phyloP scores from a whole-genome alignment of 495 filamentous ascomycete genomes.

The Penicillium coprophilum region DNA sequence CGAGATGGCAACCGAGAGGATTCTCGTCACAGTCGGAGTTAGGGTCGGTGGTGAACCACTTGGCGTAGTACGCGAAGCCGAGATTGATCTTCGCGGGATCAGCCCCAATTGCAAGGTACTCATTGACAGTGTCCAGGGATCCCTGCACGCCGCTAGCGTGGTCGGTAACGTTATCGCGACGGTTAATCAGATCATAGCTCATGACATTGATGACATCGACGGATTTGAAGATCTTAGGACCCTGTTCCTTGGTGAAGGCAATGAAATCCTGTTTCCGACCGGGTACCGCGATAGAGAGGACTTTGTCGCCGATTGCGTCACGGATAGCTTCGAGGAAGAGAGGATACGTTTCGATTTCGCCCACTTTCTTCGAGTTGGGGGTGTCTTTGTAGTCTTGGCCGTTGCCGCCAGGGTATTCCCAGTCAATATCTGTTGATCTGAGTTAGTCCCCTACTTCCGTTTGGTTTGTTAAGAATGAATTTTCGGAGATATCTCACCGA shows the following conservation, averaged over 20 bases:
- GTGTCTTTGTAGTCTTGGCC: slow-evolving; percentile 70
- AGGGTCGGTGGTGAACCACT: slow-evolving; percentile 66
- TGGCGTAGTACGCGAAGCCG: slow-evolving; percentile 72
- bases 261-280: slow-evolving; percentile 70
- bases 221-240: slow-evolving; percentile 61
- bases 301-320: slow-evolving; percentile 57
- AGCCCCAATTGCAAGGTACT: slow-evolving; percentile 60
- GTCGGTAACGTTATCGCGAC: slow-evolving; percentile 64
- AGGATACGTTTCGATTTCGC: slow-evolving; percentile 65
- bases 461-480: neutral
- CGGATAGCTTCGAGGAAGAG: slow-evolving; percentile 61
- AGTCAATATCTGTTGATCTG: slow-evolving; percentile 64
- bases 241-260: slow-evolving; percentile 62
- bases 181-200: slow-evolving; percentile 79
- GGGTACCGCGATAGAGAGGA: slow-evolving; percentile 70
- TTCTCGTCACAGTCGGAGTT: slow-evolving; percentile 41
- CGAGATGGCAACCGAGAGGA: slow-evolving; percentile 63
- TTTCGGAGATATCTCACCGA: slow-evolving; percentile 25
- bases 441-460: neutral
- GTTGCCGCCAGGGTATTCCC: slow-evolving; percentile 81
- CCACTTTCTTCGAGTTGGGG: slow-evolving; percentile 60
- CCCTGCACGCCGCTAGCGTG: slow-evolving; percentile 62
- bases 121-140: slow-evolving; percentile 55
- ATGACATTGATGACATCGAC: slow-evolving; percentile 78
- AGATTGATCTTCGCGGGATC: slow-evolving; percentile 62